Base-by-base conservation (phyloP, 1,284 basidiomycete species). In the Erythrobasidium hasegawianum region DNA sequence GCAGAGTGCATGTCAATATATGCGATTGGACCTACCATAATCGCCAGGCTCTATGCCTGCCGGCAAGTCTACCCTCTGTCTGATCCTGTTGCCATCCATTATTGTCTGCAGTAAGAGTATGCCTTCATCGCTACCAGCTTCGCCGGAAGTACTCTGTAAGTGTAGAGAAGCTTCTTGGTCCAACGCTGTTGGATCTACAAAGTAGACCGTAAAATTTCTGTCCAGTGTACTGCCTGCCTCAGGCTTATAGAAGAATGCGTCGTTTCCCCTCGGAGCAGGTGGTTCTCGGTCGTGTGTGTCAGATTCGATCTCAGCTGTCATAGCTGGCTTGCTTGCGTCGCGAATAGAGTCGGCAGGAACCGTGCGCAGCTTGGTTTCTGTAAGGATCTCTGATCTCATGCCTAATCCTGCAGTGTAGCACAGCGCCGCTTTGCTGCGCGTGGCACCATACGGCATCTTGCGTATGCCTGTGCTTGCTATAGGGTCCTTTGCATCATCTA, bases 241-340 rank as follows among this genome's bases (percentile, higher is more conserved):
- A n/a, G 43, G 43, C n/a, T 18, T 18, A 16, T 47, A 18, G 14
- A 47, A 47, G 43, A 18, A 24, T 18, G 43, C 43, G 16, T 47
- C 14, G 43, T 47, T 47, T 4, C 43, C 43, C 22, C 43, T 5
- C 43, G 16, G n/a, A 8, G 43, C 43, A 7, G 43, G 43, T 24
- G 22, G 5, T 16, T 47, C 43, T n/a, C 43, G 43, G 43, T 47
- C 43, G 43, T 47, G 43, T 47, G 43, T 47, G 22, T 47, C 43
- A 8, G 43, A 47, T 14, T 47, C 43, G n/a, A 47, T n/a, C 22
- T 47, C 43, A 24, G 43, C 43, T 18, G 16, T 47, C 5, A 47
- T 47, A 47, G 16, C n/a, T n/a, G 43, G 43, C 16, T 24, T 47
- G 22, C 43, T 47, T n/a, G 43, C 43, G 16, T 47, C 43, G 5